Evolutionary conservation across 2,329 filamentous ascomycete genomes (phyloP).

Genomic region (Fusarium acutatum): DNA sequence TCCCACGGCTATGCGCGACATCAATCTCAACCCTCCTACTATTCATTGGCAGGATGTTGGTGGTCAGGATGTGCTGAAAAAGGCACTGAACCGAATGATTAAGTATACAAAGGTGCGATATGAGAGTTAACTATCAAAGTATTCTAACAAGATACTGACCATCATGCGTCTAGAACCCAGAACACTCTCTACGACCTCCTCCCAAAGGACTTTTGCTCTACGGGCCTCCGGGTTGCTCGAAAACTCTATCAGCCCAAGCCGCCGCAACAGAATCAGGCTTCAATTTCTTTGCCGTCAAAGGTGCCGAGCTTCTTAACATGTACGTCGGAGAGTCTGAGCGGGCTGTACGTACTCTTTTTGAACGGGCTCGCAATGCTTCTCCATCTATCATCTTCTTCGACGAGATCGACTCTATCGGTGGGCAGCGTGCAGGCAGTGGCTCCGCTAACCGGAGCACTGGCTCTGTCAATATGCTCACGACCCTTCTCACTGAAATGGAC

Average conservation of each 20-base stretch:
- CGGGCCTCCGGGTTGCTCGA: constrained; percentile 92
- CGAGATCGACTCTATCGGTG: constrained; percentile 89
- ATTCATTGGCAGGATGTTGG: constrained; percentile 89
- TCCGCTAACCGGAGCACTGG: constrained; percentile 47
- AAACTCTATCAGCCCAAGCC: constrained; percentile 91
- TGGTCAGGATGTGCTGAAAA: constrained; percentile 81
- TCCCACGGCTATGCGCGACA: constrained; percentile 87
- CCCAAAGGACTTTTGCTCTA: constrained; percentile 89
- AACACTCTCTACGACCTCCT: constrained; percentile 59
- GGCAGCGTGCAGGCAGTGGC: constrained; percentile 56
- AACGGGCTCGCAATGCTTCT: constrained; percentile 82
- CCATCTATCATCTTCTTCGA: constrained; percentile 98
- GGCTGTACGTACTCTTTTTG: constrained; percentile 84
- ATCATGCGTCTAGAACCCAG: constrained; percentile 37
- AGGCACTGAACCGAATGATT: constrained; percentile 62
- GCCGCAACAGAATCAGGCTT: constrained; percentile 89
- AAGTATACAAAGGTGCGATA: constrained; percentile 48
- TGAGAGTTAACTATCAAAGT: neutral
- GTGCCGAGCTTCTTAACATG: constrained; percentile 93
- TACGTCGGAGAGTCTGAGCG: constrained; percentile 96
- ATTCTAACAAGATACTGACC: constrained; percentile 10
- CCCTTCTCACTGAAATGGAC: constrained; percentile 93
- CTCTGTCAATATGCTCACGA: constrained; percentile 85
- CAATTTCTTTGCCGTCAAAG: constrained; percentile 95
- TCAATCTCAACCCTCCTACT: constrained; percentile 87